phyloP scores from a whole-genome alignment of 805 yeast species.

The Dipodascopsis uninucleata region DNA sequence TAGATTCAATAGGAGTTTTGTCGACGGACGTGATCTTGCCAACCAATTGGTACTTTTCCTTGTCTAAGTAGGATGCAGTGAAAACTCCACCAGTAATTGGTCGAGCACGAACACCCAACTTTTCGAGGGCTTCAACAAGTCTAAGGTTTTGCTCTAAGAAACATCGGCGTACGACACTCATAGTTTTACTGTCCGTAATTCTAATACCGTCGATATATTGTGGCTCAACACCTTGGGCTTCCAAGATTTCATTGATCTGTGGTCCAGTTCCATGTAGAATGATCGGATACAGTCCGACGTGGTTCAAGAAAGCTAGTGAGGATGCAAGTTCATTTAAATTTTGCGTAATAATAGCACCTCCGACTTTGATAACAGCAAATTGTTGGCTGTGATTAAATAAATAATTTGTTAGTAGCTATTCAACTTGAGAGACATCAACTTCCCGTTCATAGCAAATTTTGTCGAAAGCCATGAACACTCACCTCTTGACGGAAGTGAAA shows the following conservation, averaged over 20 bases:
- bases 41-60: slow-evolving; percentile 85
- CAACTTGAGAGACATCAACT: neutral
- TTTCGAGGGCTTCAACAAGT: slow-evolving; percentile 91
- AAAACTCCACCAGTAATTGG: slow-evolving; percentile 98
- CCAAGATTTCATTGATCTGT: slow-evolving; percentile 90
- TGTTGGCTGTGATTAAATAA: slow-evolving; percentile 67
- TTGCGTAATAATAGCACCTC: slow-evolving; percentile 97
- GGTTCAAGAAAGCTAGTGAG: slow-evolving; percentile 91
- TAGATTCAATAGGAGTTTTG: slow-evolving; percentile 86
- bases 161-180: slow-evolving; percentile 93
- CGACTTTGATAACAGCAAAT: slow-evolving; percentile 97
- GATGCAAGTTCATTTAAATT: slow-evolving; percentile 91
- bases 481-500: slow-evolving; percentile 75
- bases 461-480: neutral
- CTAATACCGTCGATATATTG: slow-evolving; percentile 95
- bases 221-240: slow-evolving; percentile 92
- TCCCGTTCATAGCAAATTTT: neutral
- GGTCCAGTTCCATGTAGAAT: slow-evolving; percentile 99
- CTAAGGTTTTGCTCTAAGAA: slow-evolving; percentile 93
- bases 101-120: slow-evolving; percentile 95
- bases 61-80: slow-evolving; percentile 85
- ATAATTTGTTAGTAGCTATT: neutral
- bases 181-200: slow-evolving; percentile 88
- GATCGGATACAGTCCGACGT: slow-evolving; percentile 94
- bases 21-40: slow-evolving; percentile 85